Percentiles rank a stretch among this genome's conserved stretches.
Conservation (phyloP, 1,139 yeast genomes). For the Candida buenavistaensis region DNA sequence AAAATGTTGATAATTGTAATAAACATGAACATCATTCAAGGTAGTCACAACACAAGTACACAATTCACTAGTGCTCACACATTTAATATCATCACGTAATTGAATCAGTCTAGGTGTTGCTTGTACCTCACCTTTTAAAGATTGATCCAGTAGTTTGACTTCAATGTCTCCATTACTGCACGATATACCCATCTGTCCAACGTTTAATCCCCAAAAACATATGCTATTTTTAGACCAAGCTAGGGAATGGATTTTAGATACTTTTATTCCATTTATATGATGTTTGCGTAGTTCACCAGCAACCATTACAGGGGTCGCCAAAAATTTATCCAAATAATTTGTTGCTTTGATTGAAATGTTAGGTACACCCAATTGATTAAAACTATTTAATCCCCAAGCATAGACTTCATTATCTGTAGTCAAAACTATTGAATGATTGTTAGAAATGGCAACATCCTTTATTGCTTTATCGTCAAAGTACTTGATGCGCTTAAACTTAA, state of each 20-base stretch:
- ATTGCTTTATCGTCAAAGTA: conserved; percentile 27
- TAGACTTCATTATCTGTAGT: conserved; percentile 54
- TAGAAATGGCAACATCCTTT: conserved; percentile 50
- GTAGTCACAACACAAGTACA: conserved; percentile 68
- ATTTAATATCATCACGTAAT: conserved; percentile 52
- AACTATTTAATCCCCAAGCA: conserved; percentile 78
- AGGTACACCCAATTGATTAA: conserved; percentile 63
- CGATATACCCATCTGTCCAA: conserved; percentile 80
- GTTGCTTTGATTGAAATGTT: conserved; percentile 27
- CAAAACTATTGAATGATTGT: conserved; percentile 64
- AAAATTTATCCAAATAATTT: conserved; percentile 36
- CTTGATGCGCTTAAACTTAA: conserved; percentile 36
- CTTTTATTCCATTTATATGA: conserved; percentile 49
- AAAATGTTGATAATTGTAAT: conserved; percentile 57
- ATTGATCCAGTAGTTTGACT: conserved; percentile 27
- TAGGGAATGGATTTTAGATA: conserved; percentile 73
- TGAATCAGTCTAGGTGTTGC: conserved; percentile 44
- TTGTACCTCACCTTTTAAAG: conserved; percentile 36
- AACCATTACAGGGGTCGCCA: conserved; percentile 50
- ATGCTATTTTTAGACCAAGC: conserved; percentile 56
- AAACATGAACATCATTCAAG: conserved; percentile 62
- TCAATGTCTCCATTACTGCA: conserved; percentile 22
- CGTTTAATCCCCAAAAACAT: conserved; percentile 77
- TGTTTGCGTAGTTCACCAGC: conserved; percentile 45
- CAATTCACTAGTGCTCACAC: conserved; percentile 66